A percentile compares a stretch with the other conserved stretches of the same genome.
These are phyloP conservation scores for Houttuynia cordata DNA, from an alignment of 164 flowering plant species.

Conservation along the genomic window DNA sequence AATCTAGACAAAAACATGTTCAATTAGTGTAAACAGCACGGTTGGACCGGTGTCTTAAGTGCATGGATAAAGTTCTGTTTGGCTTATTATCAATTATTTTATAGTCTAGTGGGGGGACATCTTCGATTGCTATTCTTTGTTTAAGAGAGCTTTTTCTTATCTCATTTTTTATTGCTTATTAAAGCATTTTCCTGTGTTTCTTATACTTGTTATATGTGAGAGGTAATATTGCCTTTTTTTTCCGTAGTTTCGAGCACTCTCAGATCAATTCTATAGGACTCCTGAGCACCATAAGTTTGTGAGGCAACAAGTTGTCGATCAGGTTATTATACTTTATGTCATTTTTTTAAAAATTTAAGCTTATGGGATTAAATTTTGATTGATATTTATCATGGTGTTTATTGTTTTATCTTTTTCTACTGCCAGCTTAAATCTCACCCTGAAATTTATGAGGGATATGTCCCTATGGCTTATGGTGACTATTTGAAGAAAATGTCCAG, in stretches of 20 bases:
- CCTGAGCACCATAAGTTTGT: conserved; percentile 75
- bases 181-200: not conserved
- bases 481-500: conserved; percentile 77
- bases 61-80: too few species aligned
- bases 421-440: conserved; percentile 52
- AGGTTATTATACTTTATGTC: conserved; percentile 31
- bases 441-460: conserved; percentile 71
- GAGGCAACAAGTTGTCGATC: conserved; percentile 55
- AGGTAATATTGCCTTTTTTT: not conserved
- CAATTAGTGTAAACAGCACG: too few species aligned
- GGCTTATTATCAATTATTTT: too few species aligned
- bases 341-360: not conserved
- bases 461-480: conserved; percentile 74
- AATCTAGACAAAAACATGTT: too few species aligned
- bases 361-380: not conserved
- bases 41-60: too few species aligned
- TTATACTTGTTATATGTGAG: not conserved
- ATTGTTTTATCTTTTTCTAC: not conserved
- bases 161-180: too few species aligned
- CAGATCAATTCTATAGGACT: conserved; percentile 86
- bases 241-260: conserved; percentile 76
- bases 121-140: too few species aligned
- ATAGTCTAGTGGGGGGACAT: too few species aligned
- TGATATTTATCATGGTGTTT: not conserved
- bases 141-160: too few species aligned